Evolutionary conservation across 768 basidiomycete species (phyloP).

Genomic region (Cyclocybe aegerita): DNA sequence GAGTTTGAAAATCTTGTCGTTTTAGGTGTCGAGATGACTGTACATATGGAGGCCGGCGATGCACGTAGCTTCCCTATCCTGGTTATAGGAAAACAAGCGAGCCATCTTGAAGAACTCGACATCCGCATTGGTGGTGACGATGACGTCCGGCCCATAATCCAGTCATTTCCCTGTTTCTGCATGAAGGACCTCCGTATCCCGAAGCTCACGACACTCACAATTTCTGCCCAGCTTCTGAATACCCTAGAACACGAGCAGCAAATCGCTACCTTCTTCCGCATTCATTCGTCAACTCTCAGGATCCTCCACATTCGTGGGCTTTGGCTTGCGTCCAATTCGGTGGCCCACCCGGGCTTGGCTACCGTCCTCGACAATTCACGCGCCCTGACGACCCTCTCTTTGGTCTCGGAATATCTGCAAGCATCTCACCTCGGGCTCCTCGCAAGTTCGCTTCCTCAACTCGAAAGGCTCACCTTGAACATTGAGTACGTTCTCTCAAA

Average conservation of each 20-base stretch:
- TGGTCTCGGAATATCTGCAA: too few relatives aligned
- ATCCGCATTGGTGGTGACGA: neutral
- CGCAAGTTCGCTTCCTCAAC: too few relatives aligned
- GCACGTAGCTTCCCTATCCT: neutral
- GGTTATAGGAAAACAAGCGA: too few relatives aligned
- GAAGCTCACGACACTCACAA: neutral
- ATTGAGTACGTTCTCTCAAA: too few relatives aligned
- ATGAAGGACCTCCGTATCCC: neutral
- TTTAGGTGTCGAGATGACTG: too few relatives aligned
- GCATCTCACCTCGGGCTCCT: too few relatives aligned
- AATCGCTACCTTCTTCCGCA: neutral
- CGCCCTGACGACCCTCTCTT: too few relatives aligned
- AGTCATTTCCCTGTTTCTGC: neutral
- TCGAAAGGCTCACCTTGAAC: too few relatives aligned
- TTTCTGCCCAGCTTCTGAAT: constrained; percentile 4
- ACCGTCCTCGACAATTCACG: too few relatives aligned
- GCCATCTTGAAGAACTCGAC: neutral
- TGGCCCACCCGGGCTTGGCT: too few relatives aligned
- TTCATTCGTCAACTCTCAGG: neutral
- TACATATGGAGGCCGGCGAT: too few relatives aligned
- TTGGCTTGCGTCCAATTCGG: too few relatives aligned
- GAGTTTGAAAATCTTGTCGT: neutral
- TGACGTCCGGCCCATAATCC: neutral
- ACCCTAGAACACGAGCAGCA: neutral
- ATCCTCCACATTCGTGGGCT: neutral